phyloP scores from a whole-genome alignment of 2,329 filamentous ascomycete species.

The Colletotrichum tamarilloi region DNA sequence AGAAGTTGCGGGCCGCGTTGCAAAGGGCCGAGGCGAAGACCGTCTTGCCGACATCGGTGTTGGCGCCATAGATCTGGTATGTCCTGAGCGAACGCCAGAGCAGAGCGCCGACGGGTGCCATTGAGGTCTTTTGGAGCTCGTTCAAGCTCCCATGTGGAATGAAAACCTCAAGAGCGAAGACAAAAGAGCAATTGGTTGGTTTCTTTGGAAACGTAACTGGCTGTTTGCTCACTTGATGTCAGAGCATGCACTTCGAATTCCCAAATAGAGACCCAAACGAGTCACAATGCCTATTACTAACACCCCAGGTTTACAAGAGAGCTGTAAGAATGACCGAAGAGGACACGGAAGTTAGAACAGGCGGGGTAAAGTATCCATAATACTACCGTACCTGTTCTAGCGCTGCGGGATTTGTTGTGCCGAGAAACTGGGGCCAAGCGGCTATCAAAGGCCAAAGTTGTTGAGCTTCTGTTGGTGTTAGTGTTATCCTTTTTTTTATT shows the following conservation, averaged over 20 bases:
- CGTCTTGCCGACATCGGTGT: slow-evolving; percentile 88
- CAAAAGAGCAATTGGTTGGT: not conserved
- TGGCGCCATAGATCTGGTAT: slow-evolving; percentile 84
- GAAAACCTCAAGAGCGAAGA: not conserved
- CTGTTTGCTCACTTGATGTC: not conserved
- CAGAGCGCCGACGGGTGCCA: slow-evolving; percentile 65
- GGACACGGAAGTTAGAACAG: slow-evolving; percentile 5
- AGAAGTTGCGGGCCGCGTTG: slow-evolving; percentile 64
- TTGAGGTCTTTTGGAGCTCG: slow-evolving; percentile 32
- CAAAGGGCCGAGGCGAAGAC: slow-evolving; percentile 80
- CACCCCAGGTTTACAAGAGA: not conserved
- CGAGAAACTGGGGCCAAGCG: slow-evolving; percentile 17
- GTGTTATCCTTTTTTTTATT: slow-evolving; percentile 10
- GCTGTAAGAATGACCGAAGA: not conserved
- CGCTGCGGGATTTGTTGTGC: slow-evolving; percentile 32
- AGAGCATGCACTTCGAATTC: not conserved
- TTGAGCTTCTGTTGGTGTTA: slow-evolving; percentile 25
- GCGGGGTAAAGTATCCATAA: slow-evolving; percentile 15
- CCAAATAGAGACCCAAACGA: not conserved
- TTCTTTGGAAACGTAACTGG: not conserved
- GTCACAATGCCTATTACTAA: slow-evolving; percentile 2
- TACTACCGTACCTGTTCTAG: not conserved
- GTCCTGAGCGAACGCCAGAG: slow-evolving; percentile 76
- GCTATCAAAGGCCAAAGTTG: slow-evolving; percentile 33
- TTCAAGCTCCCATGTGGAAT: slow-evolving; percentile 1